Percentiles rank a stretch among this genome's conserved stretches.
Evolutionary conservation across 2,329 filamentous ascomycete species (phyloP).

Genomic region (Epichloe bromicola): DNA sequence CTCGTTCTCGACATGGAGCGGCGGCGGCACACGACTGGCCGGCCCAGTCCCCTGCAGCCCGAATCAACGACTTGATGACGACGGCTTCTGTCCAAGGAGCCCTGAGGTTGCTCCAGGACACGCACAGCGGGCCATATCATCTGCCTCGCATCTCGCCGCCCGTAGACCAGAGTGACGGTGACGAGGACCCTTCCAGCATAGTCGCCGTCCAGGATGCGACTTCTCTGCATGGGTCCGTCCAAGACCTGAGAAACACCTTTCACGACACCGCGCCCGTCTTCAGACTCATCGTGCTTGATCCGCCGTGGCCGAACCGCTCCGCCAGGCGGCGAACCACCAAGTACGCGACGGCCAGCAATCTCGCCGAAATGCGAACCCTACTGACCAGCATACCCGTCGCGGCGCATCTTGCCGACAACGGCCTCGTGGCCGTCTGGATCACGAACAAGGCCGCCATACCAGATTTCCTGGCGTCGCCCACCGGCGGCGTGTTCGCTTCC

Average conservation of each 20-base stretch:
- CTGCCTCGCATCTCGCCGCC: constrained; percentile 25
- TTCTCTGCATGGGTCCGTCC: constrained; percentile 37
- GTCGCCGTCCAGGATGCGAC: constrained; percentile 24
- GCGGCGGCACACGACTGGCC: constrained; percentile 16
- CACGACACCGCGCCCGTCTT: constrained; percentile 37
- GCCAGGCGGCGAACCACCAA: constrained; percentile 44
- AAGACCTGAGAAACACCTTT: constrained; percentile 27
- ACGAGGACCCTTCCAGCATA: neutral
- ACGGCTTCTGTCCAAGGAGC: constrained; percentile 32
- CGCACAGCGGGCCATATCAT: constrained; percentile 31
- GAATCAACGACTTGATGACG: constrained; percentile 41
- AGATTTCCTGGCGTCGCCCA: constrained; percentile 36
- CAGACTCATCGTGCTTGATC: constrained; percentile 58
- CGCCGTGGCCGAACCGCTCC: constrained; percentile 72
- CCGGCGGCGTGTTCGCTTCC: constrained; percentile 46
- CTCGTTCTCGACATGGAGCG: neutral
- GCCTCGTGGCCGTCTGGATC: constrained; percentile 60
- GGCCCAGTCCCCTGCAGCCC: constrained; percentile 28
- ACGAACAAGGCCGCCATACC: constrained; percentile 56
- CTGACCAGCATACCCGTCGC: constrained; percentile 44
- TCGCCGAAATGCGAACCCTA: constrained; percentile 34
- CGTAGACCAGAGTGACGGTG: neutral
- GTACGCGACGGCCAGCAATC: constrained; percentile 33
- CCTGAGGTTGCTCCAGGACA: constrained; percentile 22
- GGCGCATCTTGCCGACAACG: constrained; percentile 36